Percentiles rank a stretch among this genome's conserved stretches.
Evolutionary conservation across 441 rosid genomes (phyloP).

Genomic region (Hura crepitans): DNA sequence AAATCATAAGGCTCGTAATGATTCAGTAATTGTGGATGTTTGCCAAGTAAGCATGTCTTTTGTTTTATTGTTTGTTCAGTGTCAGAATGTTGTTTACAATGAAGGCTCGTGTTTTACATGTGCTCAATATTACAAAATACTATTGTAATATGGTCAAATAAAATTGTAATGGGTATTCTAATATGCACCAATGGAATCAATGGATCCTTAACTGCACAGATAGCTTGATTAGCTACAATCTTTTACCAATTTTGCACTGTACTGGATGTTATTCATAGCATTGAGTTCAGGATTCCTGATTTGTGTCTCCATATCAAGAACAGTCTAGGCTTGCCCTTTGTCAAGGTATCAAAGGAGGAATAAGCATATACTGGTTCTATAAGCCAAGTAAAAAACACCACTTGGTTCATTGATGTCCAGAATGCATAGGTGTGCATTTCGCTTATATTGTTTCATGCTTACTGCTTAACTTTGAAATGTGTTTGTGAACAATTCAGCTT

Average conservation of each 20-base stretch:
- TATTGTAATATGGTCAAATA: constrained; percentile 24
- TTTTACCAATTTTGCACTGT: not conserved
- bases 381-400: not conserved
- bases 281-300: not conserved
- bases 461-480: not conserved
- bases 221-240: not conserved
- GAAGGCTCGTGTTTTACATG: not conserved
- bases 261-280: not conserved
- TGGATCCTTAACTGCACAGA: not conserved
- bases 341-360: not conserved
- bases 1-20: constrained; percentile 66
- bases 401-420: not conserved
- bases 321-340: not conserved
- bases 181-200: not conserved
- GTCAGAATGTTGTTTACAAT: constrained; percentile 20
- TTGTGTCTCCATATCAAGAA: not conserved
- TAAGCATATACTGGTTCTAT: not conserved
- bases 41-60: constrained; percentile 47
- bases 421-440: not conserved
- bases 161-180: not conserved
- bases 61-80: constrained; percentile 2
- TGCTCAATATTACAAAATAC: constrained; percentile 1
- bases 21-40: constrained; percentile 59
- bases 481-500: not conserved
- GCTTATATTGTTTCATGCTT: not conserved